These are phyloP conservation scores for Nigrograna mackinnonii DNA, from an alignment of 2,329 filamentous ascomycete genomes.

Conservation along the genomic window DNA sequence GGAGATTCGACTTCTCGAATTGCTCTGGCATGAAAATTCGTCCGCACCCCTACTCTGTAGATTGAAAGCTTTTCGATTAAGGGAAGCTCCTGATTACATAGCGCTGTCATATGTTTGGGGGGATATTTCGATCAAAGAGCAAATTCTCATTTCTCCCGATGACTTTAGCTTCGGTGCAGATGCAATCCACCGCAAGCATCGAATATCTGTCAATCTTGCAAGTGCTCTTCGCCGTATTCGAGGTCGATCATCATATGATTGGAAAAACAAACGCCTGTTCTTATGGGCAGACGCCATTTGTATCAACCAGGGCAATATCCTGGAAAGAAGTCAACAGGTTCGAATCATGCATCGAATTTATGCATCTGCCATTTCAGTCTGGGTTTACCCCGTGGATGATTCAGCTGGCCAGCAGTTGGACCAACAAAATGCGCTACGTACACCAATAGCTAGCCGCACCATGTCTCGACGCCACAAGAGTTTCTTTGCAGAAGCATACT, in stretches of 20 bases:
- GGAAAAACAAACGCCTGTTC: background rate
- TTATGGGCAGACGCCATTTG: slow-evolving; percentile 9
- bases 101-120: slow-evolving; percentile 4
- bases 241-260: background rate
- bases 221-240: background rate
- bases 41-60: background rate
- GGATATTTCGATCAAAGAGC: background rate
- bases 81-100: slow-evolving; percentile 1
- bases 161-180: background rate
- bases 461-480: background rate
- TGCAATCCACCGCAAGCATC: background rate
- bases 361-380: background rate
- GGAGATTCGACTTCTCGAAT: slow-evolving; percentile 1
- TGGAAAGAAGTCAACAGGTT: slow-evolving; percentile 3
- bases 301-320: background rate
- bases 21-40: background rate
- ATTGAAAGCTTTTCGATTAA: background rate
- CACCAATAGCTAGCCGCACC: background rate
- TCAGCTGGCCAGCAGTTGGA: background rate
- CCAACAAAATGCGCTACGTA: background rate
- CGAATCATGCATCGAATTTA: slow-evolving; percentile 3
- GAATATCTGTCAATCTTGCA: slow-evolving; percentile 2
- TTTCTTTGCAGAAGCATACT: slow-evolving; percentile 1
- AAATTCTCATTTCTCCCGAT: background rate
- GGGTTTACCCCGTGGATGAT: slow-evolving; percentile 1